Evolutionary conservation across 768 basidiomycete species (phyloP).

Genomic region (Fomitopsis serialis): DNA sequence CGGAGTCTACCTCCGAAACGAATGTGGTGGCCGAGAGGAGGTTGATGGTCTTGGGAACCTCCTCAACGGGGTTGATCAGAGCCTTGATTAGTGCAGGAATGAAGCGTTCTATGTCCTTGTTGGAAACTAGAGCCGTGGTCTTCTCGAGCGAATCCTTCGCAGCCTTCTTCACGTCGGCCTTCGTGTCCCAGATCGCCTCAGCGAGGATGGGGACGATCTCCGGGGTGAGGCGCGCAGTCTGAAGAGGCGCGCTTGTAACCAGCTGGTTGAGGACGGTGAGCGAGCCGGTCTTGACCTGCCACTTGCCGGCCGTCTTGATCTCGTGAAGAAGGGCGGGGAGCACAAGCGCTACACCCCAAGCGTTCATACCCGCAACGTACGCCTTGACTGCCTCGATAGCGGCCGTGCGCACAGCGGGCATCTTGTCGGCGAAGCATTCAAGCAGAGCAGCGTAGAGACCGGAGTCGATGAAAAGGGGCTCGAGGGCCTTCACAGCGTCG

Average conservation of each 20-base stretch:
- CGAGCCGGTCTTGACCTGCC: slow-evolving; percentile 93
- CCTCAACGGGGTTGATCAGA: slow-evolving; percentile 98
- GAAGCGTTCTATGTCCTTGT: slow-evolving; percentile 97
- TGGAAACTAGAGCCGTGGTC: slow-evolving; percentile 89
- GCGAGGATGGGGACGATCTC: slow-evolving; percentile 92
- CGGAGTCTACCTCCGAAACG: slow-evolving; percentile 98
- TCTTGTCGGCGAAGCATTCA: slow-evolving; percentile 94
- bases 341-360: slow-evolving; percentile 79
- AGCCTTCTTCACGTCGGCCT: slow-evolving; percentile 98
- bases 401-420: slow-evolving; percentile 78
- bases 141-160: slow-evolving; percentile 93
- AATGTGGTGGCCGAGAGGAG: slow-evolving; percentile 98
- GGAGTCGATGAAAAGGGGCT: slow-evolving; percentile 83
- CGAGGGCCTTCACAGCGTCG: slow-evolving; percentile 76
- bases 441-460: slow-evolving; percentile 84
- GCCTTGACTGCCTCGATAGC: slow-evolving; percentile 79
- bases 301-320: slow-evolving; percentile 94
- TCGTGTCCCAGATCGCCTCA: slow-evolving; percentile 98
- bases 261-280: slow-evolving; percentile 82
- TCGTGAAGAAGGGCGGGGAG: slow-evolving; percentile 87
- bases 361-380: slow-evolving; percentile 75
- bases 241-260: slow-evolving; percentile 73
- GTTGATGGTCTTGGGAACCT: slow-evolving; percentile 91
- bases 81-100: slow-evolving; percentile 97
- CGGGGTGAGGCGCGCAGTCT: slow-evolving; percentile 86